Conservation (phyloP, 306 rosid species). For the Medicago truncatula region DNA sequence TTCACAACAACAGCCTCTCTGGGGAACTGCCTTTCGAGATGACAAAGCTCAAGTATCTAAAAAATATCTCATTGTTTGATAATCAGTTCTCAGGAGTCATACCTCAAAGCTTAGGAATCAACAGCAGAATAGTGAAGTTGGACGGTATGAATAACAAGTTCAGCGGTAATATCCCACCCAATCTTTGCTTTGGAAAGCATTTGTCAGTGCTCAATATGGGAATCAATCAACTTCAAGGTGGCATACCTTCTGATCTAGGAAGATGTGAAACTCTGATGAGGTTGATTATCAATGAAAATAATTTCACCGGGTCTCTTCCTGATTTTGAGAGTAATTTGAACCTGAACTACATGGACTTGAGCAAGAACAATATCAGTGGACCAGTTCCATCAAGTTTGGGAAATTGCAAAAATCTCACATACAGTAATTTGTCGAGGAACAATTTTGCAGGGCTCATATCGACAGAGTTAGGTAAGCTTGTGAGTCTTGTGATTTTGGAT, state of each 20-base stretch:
- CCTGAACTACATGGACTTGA: constrained; percentile 56
- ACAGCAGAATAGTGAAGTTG: constrained; percentile 63
- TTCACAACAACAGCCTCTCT: constrained; percentile 70
- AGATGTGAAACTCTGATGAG: constrained; percentile 67
- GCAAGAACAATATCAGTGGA: constrained; percentile 62
- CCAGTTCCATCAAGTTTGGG: constrained; percentile 69
- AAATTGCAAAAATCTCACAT: constrained; percentile 55
- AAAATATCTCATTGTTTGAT: constrained; percentile 61
- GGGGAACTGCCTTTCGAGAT: constrained; percentile 77
- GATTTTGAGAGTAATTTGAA: constrained; percentile 44
- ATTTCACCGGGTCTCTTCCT: constrained; percentile 63
- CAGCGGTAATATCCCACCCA: constrained; percentile 68
- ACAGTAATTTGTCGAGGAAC: constrained; percentile 59
- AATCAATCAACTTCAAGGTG: constrained; percentile 62
- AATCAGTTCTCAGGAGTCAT: constrained; percentile 76
- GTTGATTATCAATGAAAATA: constrained; percentile 56
- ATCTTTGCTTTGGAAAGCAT: constrained; percentile 71
- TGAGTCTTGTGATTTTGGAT: constrained; percentile 47
- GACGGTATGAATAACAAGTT: constrained; percentile 68
- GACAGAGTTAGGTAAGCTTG: constrained; percentile 61
- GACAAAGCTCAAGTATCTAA: constrained; percentile 63
- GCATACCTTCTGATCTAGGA: constrained; percentile 68
- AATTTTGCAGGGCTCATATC: constrained; percentile 61
- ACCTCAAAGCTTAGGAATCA: constrained; percentile 75
- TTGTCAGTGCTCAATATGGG: constrained; percentile 55